Base-by-base conservation (phyloP, 2,329 filamentous ascomycete genomes). In the Botrytis cinerea region DNA sequence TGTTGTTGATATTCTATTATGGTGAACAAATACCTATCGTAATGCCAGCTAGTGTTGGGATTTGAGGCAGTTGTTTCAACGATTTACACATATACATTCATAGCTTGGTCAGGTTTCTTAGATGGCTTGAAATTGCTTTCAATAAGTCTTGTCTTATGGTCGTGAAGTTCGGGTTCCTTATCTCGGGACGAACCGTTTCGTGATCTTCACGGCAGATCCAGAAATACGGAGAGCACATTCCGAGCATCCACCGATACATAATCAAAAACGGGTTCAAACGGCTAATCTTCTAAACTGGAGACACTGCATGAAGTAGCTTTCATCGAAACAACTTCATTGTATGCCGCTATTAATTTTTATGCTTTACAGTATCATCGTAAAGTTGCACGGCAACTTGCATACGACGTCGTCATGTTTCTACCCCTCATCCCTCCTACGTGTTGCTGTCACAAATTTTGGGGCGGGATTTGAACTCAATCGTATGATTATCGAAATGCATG, bases 401-500 rank as follows among this genome's bases (percentile, higher is more conserved):
- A 32, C 46, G 38, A 32, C 38, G 7, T 38, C 22, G 32, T 18
- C n/a, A 57, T 59, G 51, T n/a, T 25, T 57, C 20, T 57, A 32
- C 51, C 48, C 48, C 64, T 68, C 46, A 43, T 40, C 46, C 46
- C 25, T 40, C 35, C n/a, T 57, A 14, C 2, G 40, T 25, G 18
- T 69, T 57, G 25, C 66, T 22, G 48, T 59, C 48, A 25, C n/a
- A 38, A 32, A 43, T 57, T 61, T 51, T 43, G 43, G 28, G 59
- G 69, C 59, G 69, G 69, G 69, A 66, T 71, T 71, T 71, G 59
- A 66, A 71, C 38, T 7, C 1, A 16, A 54, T 54, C 69, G 45
- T 71, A 66, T 71, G 59, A 71, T 51, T 18, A 51, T 51, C 6
- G 59, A 40, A 9, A 32, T 64, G 18, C 18, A 25, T 14, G 69